Conservation (phyloP, 2,329 filamentous ascomycete genomes). For the Coniochaeta pulveracea region DNA sequence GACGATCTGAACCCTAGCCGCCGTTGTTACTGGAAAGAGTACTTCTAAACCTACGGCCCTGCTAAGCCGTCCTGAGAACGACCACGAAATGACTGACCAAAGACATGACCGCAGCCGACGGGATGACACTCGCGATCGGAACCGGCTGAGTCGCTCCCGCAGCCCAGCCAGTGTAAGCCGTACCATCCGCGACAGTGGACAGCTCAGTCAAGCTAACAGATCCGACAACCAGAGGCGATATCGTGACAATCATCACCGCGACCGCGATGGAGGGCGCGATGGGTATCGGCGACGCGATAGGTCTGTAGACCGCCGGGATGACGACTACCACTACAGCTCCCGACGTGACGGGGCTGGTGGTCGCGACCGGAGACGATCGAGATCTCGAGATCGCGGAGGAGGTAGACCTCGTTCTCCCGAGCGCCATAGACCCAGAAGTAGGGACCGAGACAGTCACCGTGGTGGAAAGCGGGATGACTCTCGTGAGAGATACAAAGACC, state of each 20-base stretch:
- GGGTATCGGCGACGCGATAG: constrained; percentile 57
- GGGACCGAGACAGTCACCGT: constrained; percentile 51
- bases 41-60: constrained; percentile 18
- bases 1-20: no score
- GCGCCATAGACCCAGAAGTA: constrained; percentile 47
- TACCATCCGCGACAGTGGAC: constrained; percentile 9
- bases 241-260: constrained; percentile 40
- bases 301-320: constrained; percentile 56
- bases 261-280: constrained; percentile 39
- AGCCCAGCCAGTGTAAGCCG: constrained; percentile 49
- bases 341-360: constrained; percentile 40
- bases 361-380: constrained; percentile 53
- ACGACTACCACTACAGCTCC: constrained; percentile 50
- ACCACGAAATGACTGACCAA: constrained; percentile 42
- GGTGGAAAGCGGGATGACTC: constrained; percentile 59
- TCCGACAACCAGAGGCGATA: constrained; percentile 39
- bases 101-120: constrained; percentile 40
- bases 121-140: constrained; percentile 36
- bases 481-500: constrained; percentile 51
- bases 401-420: constrained; percentile 49
- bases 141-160: constrained; percentile 40
- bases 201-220: constrained; percentile 26
- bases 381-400: constrained; percentile 42
- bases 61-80: constrained; percentile 19
- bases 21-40: constrained; percentile 17